These are phyloP conservation scores for Clavariopsis aquatica DNA, from an alignment of 495 filamentous ascomycete species.

Conservation along the genomic window DNA sequence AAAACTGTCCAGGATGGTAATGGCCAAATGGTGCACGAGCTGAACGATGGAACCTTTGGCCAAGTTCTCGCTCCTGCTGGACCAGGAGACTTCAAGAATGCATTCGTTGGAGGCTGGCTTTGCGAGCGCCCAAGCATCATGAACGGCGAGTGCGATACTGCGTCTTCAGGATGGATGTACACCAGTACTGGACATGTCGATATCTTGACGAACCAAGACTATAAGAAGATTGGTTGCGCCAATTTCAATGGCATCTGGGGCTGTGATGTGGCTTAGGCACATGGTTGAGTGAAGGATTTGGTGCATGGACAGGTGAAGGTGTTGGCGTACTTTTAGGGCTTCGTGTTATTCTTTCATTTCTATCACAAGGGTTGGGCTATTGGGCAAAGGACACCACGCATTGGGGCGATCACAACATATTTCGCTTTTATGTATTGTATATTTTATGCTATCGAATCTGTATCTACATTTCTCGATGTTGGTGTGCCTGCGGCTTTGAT, in stretches of 20 bases:
- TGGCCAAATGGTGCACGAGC: conserved; percentile 22
- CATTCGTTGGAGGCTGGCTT: conserved; percentile 26
- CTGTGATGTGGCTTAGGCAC: conserved; percentile 10
- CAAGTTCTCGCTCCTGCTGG: conserved; percentile 20
- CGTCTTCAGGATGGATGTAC: conserved; percentile 6
- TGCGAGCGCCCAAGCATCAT: conserved; percentile 13
- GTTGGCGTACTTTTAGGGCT: background rate
- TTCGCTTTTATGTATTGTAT: too few species aligned
- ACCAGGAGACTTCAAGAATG: conserved; percentile 12
- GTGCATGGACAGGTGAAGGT: background rate
- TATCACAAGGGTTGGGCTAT: background rate
- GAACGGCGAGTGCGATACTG: conserved; percentile 2
- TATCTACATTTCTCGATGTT: too few species aligned
- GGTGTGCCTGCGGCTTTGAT: too few species aligned
- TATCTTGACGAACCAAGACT: conserved; percentile 8
- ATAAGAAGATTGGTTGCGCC: conserved; percentile 16
- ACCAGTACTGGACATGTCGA: conserved; percentile 17
- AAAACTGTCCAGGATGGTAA: background rate
- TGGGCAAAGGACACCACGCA: too few species aligned
- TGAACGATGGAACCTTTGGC: background rate
- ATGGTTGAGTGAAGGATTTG: background rate
- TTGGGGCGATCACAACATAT: too few species aligned
- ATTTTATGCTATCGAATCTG: too few species aligned
- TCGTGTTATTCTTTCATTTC: background rate
- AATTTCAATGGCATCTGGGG: conserved; percentile 12